Percentiles rank a stretch among this genome's conserved stretches.
Conservation (phyloP, 805 yeast genomes). For the Starmerella cellae region DNA sequence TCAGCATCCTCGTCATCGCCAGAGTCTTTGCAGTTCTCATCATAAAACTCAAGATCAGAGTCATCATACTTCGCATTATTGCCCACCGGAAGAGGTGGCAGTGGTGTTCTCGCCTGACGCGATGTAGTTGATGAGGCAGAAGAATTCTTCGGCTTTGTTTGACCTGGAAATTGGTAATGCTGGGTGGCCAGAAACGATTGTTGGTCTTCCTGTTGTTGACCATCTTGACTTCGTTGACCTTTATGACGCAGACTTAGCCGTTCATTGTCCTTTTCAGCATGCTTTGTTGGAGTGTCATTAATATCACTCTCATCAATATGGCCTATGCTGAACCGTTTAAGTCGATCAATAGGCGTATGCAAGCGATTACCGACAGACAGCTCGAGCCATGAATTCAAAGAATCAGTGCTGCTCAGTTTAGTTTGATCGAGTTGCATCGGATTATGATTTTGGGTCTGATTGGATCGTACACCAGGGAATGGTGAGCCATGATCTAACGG, state of each 20-base stretch:
- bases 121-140: background rate
- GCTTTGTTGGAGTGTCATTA: slow-evolving; percentile 20
- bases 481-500: slow-evolving; percentile 1
- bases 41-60: background rate
- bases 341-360: slow-evolving; percentile 12
- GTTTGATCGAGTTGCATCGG: background rate
- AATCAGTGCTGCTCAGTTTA: background rate
- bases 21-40: background rate
- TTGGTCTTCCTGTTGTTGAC: background rate
- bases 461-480: background rate
- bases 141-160: background rate
- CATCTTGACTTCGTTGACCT: background rate
- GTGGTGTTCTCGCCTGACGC: background rate
- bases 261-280: background rate
- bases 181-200: too few relatives aligned
- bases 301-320: slow-evolving; percentile 8
- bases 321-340: slow-evolving; percentile 16
- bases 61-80: background rate
- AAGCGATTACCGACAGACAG: background rate
- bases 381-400: background rate
- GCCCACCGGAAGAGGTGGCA: background rate
- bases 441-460: too few relatives aligned
- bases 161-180: background rate
- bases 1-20: background rate
- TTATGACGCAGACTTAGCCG: background rate